These are phyloP conservation scores for Geranium rotundifolium DNA, from an alignment of 345 rosid species.

Conservation along the genomic window DNA sequence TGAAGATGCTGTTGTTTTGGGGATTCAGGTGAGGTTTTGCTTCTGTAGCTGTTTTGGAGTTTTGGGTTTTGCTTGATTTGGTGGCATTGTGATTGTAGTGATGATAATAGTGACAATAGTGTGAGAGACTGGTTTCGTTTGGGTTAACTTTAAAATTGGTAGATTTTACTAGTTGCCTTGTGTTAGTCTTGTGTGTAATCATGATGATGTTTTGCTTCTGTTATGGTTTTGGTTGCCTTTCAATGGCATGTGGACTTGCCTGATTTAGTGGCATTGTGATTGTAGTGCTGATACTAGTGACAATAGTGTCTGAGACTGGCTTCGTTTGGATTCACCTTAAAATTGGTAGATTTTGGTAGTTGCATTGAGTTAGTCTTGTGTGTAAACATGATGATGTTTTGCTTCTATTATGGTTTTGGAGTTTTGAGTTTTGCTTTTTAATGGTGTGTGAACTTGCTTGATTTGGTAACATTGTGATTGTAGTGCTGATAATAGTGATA, in stretches of 20 bases:
- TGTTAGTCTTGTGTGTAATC: background rate
- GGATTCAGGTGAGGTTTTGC: constrained; percentile 65
- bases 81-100: background rate
- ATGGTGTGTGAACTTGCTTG: background rate
- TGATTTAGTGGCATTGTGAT: background rate
- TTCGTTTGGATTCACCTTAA: background rate
- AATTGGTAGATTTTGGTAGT: background rate
- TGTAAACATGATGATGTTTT: background rate
- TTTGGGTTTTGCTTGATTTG: background rate
- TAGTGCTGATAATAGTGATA: too few species aligned
- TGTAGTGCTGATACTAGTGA: too few species aligned
- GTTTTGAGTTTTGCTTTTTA: background rate
- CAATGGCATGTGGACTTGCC: too few species aligned
- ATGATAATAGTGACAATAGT: too few species aligned
- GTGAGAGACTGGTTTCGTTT: background rate
- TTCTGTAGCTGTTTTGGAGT: too few species aligned
- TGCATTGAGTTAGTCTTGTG: background rate
- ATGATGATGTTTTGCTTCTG: constrained; percentile 2
- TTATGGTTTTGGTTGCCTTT: background rate
- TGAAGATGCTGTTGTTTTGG: constrained; percentile 81
- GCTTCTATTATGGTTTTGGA: too few species aligned
- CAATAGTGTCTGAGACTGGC: background rate
- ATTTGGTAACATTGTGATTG: background rate
- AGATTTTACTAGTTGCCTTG: background rate
- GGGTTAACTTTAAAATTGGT: background rate